Conservation (phyloP, 345 rosid species). For the Heritiera littoralis region DNA sequence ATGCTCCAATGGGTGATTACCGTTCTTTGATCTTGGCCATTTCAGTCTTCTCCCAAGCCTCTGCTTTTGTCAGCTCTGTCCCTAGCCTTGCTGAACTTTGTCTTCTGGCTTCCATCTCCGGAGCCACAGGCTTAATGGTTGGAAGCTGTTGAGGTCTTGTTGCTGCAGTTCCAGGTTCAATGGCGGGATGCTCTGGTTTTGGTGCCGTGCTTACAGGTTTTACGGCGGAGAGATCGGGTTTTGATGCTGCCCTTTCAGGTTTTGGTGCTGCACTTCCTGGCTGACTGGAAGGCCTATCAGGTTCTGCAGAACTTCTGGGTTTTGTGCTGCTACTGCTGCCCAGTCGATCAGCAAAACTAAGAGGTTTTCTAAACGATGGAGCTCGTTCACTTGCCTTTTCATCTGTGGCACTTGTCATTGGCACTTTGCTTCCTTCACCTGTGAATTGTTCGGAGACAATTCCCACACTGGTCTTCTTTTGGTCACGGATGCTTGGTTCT, state of each 20-base stretch:
- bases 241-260: slow-evolving; percentile 10
- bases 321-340: slow-evolving; percentile 18
- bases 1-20: slow-evolving; percentile 29
- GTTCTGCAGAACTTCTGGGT: slow-evolving; percentile 15
- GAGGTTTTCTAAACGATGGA: slow-evolving; percentile 32
- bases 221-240: slow-evolving; percentile 17
- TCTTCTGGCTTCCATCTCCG: slow-evolving; percentile 17
- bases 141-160: slow-evolving; percentile 27
- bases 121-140: slow-evolving; percentile 17
- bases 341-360: slow-evolving; percentile 28
- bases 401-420: slow-evolving; percentile 13
- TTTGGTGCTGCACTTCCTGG: slow-evolving; percentile 8
- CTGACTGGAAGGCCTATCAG: neutral
- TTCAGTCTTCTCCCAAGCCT: slow-evolving; percentile 62
- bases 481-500: slow-evolving; percentile 26
- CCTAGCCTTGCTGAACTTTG: slow-evolving; percentile 23
- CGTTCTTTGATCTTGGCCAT: slow-evolving; percentile 45
- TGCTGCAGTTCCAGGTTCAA: slow-evolving; percentile 13
- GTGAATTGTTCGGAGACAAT: slow-evolving; percentile 19
- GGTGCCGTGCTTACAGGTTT: slow-evolving; percentile 17
- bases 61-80: slow-evolving; percentile 39
- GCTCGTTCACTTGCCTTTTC: slow-evolving; percentile 21
- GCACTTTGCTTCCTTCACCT: slow-evolving; percentile 25
- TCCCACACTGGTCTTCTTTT: slow-evolving; percentile 12
- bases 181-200: slow-evolving; percentile 22